These are phyloP conservation scores for Aethionema arabicum DNA, from an alignment of 345 rosid genomes.

Conservation along the genomic window DNA sequence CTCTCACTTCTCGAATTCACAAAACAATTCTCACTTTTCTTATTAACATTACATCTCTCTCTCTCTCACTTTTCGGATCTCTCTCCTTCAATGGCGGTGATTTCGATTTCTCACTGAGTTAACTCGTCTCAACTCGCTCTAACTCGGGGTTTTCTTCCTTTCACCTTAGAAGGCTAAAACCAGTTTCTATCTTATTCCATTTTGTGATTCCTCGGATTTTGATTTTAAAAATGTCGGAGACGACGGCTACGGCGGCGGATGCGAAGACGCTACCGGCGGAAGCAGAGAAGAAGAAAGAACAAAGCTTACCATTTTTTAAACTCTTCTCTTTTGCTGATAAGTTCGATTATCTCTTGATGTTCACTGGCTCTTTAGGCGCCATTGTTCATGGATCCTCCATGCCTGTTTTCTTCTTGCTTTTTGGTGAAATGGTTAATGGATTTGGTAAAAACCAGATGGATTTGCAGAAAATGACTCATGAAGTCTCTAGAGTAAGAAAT, in stretches of 20 bases:
- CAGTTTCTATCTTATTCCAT: too few relatives aligned
- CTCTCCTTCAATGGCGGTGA: slow-evolving; percentile 25
- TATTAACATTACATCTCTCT: slow-evolving; percentile 14
- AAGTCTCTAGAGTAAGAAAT: slow-evolving; percentile 66
- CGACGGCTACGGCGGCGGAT: slow-evolving; percentile 37
- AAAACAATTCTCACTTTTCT: slow-evolving; percentile 39
- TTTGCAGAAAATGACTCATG: slow-evolving; percentile 83
- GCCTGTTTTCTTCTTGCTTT: slow-evolving; percentile 95
- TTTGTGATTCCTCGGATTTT: slow-evolving; percentile 12
- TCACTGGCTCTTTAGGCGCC: slow-evolving; percentile 81
- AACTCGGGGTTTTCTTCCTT: slow-evolving; percentile 7
- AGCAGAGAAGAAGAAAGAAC: slow-evolving; percentile 95
- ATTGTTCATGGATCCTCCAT: slow-evolving; percentile 91
- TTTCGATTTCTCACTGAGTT: slow-evolving; percentile 24
- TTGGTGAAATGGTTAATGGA: slow-evolving; percentile 98
- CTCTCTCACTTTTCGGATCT: slow-evolving; percentile 29
- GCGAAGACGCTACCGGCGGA: slow-evolving; percentile 48
- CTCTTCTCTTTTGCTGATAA: slow-evolving; percentile 96
- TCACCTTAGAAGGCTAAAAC: too few relatives aligned
- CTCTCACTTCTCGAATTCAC: slow-evolving; percentile 34
- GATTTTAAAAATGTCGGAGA: slow-evolving; percentile 57
- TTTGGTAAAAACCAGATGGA: slow-evolving; percentile 95
- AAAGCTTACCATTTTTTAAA: slow-evolving; percentile 84
- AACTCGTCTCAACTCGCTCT: slow-evolving; percentile 24
- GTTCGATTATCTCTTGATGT: slow-evolving; percentile 77